These are phyloP conservation scores for Emergomyces pasteurianus DNA, from an alignment of 2,329 filamentous ascomycete species.

Conservation along the genomic window DNA sequence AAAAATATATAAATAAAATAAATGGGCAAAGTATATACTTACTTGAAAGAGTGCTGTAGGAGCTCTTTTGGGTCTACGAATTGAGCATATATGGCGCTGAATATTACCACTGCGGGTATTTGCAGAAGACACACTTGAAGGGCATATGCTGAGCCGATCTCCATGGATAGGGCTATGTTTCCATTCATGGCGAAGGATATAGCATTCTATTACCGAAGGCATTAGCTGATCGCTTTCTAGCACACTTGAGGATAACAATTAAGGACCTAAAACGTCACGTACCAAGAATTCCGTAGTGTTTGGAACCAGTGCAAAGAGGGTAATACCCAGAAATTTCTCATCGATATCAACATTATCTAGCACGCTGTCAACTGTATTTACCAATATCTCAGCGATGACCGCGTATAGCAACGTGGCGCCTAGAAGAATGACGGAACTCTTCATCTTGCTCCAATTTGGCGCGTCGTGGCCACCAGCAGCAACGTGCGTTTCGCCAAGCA, in stretches of 20 bases:
- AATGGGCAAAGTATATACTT: slow-evolving; percentile 15
- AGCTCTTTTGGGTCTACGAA: slow-evolving; percentile 45
- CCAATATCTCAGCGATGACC: slow-evolving; percentile 92
- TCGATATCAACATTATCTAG: slow-evolving; percentile 81
- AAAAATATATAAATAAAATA: not conserved
- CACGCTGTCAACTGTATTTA: slow-evolving; percentile 95
- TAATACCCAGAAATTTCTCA: slow-evolving; percentile 95
- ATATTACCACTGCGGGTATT: slow-evolving; percentile 83
- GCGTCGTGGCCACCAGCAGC: slow-evolving; percentile 73
- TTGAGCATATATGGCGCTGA: slow-evolving; percentile 62
- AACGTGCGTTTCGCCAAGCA: slow-evolving; percentile 27
- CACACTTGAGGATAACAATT: not conserved
- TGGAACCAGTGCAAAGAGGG: slow-evolving; percentile 87
- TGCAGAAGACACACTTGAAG: slow-evolving; percentile 92
- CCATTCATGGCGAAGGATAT: slow-evolving; percentile 99
- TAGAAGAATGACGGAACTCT: slow-evolving; percentile 81
- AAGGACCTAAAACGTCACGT: slow-evolving; percentile 26
- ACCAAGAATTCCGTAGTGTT: slow-evolving; percentile 97
- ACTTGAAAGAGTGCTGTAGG: slow-evolving; percentile 42
- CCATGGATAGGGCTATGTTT: slow-evolving; percentile 97
- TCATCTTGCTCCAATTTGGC: slow-evolving; percentile 92
- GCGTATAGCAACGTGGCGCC: slow-evolving; percentile 86
- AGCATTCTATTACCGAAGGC: slow-evolving; percentile 53
- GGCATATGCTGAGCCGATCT: slow-evolving; percentile 94
- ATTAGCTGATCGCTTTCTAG: slow-evolving; percentile 6